phyloP scores from a whole-genome alignment of 306 rosid genomes.

The Acacia crassicarpa region DNA sequence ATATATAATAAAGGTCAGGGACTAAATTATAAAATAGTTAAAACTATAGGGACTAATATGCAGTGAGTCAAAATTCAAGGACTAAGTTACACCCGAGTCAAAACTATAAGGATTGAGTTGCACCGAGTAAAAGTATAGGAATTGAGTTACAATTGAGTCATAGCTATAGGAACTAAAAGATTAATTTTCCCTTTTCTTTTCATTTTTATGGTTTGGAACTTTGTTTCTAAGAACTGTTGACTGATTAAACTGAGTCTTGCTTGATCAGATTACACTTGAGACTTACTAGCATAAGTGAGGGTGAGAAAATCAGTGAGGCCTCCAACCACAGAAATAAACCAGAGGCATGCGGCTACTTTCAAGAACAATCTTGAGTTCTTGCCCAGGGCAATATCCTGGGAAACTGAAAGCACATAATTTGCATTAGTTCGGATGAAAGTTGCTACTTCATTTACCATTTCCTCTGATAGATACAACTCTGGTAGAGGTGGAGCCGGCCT shows the following conservation, averaged over 20 bases:
- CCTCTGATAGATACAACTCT: constrained; percentile 75
- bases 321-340: constrained; percentile 66
- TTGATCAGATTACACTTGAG: constrained; percentile 5
- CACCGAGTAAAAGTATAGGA: too few relatives aligned
- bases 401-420: constrained; percentile 65
- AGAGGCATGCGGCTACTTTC: constrained; percentile 77
- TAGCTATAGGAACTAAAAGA: too few relatives aligned
- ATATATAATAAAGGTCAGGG: too few relatives aligned
- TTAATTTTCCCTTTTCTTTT: too few relatives aligned
- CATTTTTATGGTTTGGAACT: neutral
- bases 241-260: neutral
- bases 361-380: constrained; percentile 75
- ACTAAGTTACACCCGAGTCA: too few relatives aligned
- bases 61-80: too few relatives aligned
- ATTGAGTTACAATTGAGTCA: too few relatives aligned
- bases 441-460: constrained; percentile 67
- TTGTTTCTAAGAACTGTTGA: constrained; percentile 12
- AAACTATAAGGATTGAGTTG: too few relatives aligned
- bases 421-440: constrained; percentile 53
- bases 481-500: constrained; percentile 99
- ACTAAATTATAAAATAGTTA: too few relatives aligned
- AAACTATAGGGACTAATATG: too few relatives aligned
- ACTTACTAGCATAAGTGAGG: constrained; percentile 77
- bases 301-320: constrained; percentile 86
- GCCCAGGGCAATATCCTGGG: constrained; percentile 77